Evolutionary conservation across 805 yeast genomes (phyloP), one percentile per base, ranked within the genome.

Genomic region (Pichia nakasei): DNA sequence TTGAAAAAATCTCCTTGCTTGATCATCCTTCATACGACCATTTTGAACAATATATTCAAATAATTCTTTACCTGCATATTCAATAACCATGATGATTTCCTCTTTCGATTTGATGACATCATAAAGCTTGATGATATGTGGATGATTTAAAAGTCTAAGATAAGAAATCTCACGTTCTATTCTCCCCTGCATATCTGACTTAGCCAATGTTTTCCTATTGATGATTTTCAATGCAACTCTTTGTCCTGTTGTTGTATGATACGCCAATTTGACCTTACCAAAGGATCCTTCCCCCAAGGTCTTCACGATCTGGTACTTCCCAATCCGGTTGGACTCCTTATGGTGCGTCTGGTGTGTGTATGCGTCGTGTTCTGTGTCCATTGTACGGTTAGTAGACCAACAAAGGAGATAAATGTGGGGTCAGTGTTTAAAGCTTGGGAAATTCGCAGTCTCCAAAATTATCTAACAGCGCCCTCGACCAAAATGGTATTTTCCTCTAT

Each of bases 61-160:
- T 56, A 91, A 73, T 65, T 89, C 97, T 53, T 86, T 86, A n/a
- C 95, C 95, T 1, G 97, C 97, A 59, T 76, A 91, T 65, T 91
- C 97, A 57, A 91, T 87, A 22, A 91, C 97, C 96, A 91, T 91
- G 56, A 91, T 85, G 54, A 91, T 91, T 58, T 91, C 97, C 55
- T 91, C 96, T 55, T 85, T 85, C 36, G 95, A 84, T 63, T 89
- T 89, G 61, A 91, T 89, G 37, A 91, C 97, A 62, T 91, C 97
- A 65, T 88, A 89, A 41, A 91, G 70, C 64, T 91, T 91, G 67
- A 91, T 91, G 63, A 91, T 91, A 63, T 91, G 97, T 4, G 96
- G 97, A 64, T 91, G 97, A 63, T 96, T 78, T 48, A 91, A 70
- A 45, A 91, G 70, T 44, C 97, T 70, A 51, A 91, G 69, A 60